Evolutionary conservation across 1,284 basidiomycete genomes (phyloP), one percentile per base, ranked within the genome.

Genomic region (Ganoderma lucidum): DNA sequence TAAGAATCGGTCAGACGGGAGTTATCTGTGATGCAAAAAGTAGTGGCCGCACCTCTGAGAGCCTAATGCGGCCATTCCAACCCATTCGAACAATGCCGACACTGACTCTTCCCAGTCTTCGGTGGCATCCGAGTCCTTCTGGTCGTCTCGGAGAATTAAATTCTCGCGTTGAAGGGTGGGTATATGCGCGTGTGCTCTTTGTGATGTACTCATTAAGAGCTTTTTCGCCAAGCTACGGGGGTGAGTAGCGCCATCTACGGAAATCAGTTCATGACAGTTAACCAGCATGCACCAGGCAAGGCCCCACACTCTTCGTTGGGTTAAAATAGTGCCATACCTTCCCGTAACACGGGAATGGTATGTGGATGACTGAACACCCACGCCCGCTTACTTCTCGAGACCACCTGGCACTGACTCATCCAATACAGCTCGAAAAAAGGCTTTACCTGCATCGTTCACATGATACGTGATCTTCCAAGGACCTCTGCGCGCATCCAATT

Each of bases 41-140:
- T n/a, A 8, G 23, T 23, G 8, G n/a, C 45, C 65, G 12, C 61
- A 83, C 85, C 86, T 78, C 65, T 83, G 83, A 1, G 85, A 81
- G 17, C 80, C 83, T 1, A 87, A 62, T 67, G 77, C 80, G 0
- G 87, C 89, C 86, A 93, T 85, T 2, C 90, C 92, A 17, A 88
- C 82, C 91, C 91, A 93, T 76, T 93, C 92, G 66, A 90, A 89
- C 17, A 92, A 78, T 1, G 75, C 78, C 3, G 78, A 76, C 51
- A 87, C 79, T 3, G 81, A 80, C 15, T 82, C 81, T 19, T 84
- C 78, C 84, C 87, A 88, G 64, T 89, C 88, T 62, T 86, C 84
- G n/a, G 75, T 71, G 30, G 77, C 56, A 81, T 35, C 35, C 8
- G 35, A 35, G 35, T 73, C 14, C 73, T 53, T 41, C 2, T 45